Evolutionary conservation across 768 basidiomycete genomes (phyloP), one percentile per base, ranked within the genome.

Genomic region (Leccinum sublutescens): DNA sequence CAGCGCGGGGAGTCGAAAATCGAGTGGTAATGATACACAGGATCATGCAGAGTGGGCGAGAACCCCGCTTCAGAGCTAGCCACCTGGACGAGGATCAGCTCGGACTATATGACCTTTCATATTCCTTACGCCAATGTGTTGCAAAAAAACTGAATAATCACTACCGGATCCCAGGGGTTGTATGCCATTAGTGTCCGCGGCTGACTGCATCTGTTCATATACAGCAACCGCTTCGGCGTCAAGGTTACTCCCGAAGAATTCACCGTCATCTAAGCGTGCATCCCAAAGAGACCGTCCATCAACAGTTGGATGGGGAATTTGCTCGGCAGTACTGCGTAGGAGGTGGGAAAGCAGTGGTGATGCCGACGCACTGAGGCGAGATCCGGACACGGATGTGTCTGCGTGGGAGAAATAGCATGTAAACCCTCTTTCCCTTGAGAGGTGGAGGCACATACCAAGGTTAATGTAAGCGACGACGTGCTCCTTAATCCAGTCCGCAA

Each of bases 401-500:
- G 48, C 51, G 53, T 23, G 12, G 40, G 47, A n/a, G 55, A 17
- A 49, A 12, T 50, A 17, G 9, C 85, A 78, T 6, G 74, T n/a
- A 23, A 29, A 6, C 48, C 19, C 36, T 38, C 15, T 38, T 17
- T 7, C 15, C 36, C 36, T 38, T 6, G 15, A 17, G 36, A 38
- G 36, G 17, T 38, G 15, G 36, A 27, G 11, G 27, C 29, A 64
- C 73, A 34, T 69, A 75, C 80, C 86, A n/a, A 94, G 78, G 69
- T 98, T 98, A 62, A 97, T 75, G 68, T 98, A 98, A 8, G 91
- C 82, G n/a, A 93, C 94, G 50, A 89, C 91, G 61, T 95, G 83
- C 38, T 87, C 77, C 40, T 82, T 79, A 38, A 98, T 84, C 85
- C 89, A 96, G 14, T 83, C 79, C 0, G 85, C 69, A 68, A 96